These are phyloP conservation scores for Steccherinum ochraceum DNA, from an alignment of 768 basidiomycete species.

Conservation along the genomic window DNA sequence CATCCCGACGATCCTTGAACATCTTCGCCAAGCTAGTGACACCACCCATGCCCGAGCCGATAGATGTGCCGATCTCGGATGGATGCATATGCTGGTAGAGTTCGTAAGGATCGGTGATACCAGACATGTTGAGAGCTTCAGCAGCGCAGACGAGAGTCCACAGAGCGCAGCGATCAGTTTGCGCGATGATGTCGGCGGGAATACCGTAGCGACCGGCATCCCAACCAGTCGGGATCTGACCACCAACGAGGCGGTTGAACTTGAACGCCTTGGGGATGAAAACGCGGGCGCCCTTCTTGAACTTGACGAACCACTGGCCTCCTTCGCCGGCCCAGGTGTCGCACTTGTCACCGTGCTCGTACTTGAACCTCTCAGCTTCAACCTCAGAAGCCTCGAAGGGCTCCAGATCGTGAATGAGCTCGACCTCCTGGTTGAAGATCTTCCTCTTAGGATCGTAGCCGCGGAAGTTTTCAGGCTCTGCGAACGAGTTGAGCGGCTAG, in stretches of 20 bases:
- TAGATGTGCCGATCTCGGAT: slow-evolving; percentile 87
- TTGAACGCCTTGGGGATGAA: slow-evolving; percentile 92
- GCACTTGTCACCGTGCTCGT: slow-evolving; percentile 93
- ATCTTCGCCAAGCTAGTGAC: slow-evolving; percentile 85
- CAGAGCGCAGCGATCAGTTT: slow-evolving; percentile 86
- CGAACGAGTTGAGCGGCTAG: too few species aligned
- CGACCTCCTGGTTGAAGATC: slow-evolving; percentile 94
- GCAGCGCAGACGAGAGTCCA: slow-evolving; percentile 95
- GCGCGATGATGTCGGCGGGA: slow-evolving; percentile 91
- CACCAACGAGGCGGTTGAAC: slow-evolving; percentile 92
- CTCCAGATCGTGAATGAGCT: slow-evolving; percentile 94
- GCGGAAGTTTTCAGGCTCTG: slow-evolving; percentile 96
- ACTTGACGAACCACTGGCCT: slow-evolving; percentile 96
- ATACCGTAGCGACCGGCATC: slow-evolving; percentile 94
- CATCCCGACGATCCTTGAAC: slow-evolving; percentile 99
- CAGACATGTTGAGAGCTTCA: slow-evolving; percentile 94
- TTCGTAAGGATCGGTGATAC: slow-evolving; percentile 97
- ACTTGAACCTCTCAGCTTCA: slow-evolving; percentile 93
- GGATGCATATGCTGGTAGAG: slow-evolving; percentile 96
- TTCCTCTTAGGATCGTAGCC: slow-evolving; percentile 99
- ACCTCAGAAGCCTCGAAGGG: slow-evolving; percentile 88
- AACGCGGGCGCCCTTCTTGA: slow-evolving; percentile 96
- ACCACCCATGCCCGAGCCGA: slow-evolving; percentile 99
- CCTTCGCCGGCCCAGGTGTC: slow-evolving; percentile 90
- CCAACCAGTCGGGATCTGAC: slow-evolving; percentile 98